phyloP scores from a whole-genome alignment of 2,329 filamentous ascomycete genomes.

The Teratosphaeriaceae sp. region DNA sequence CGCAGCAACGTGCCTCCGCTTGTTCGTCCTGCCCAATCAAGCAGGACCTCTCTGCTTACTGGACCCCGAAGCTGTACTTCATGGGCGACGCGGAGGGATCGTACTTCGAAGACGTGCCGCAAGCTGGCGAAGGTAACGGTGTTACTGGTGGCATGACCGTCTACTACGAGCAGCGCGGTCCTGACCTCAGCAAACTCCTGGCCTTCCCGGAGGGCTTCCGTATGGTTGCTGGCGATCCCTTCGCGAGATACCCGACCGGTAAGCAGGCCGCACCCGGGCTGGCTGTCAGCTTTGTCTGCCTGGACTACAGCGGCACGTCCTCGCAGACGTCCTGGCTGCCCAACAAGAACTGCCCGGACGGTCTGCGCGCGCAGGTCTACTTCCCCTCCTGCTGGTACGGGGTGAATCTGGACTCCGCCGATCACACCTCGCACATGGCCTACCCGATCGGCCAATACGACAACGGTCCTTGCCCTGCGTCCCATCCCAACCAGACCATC shows the following conservation, averaged over 20 bases:
- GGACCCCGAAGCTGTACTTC: constrained; percentile 67
- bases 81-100: constrained; percentile 54
- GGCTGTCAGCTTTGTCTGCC: constrained; percentile 52
- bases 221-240: constrained; percentile 62
- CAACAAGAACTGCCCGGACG: constrained; percentile 59
- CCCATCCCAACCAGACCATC: constrained; percentile 49
- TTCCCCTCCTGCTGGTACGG: constrained; percentile 72
- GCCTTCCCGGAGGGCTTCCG: constrained; percentile 65
- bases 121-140: constrained; percentile 42
- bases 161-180: constrained; percentile 58
- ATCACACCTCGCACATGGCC: constrained; percentile 60
- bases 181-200: constrained; percentile 58
- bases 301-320: constrained; percentile 40
- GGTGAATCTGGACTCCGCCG: constrained; percentile 46
- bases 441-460: constrained; percentile 48
- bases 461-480: constrained; percentile 47
- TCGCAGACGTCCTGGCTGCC: constrained; percentile 58
- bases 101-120: constrained; percentile 55
- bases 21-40: constrained; percentile 61
- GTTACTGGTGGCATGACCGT: constrained; percentile 57
- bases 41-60: constrained; percentile 68
- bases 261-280: constrained; percentile 40
- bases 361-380: constrained; percentile 59
- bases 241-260: constrained; percentile 51
- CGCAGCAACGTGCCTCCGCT: constrained; percentile 52